Evolutionary conservation across 139 green algal species (phyloP), one percentile per base, ranked within the genome.

Genomic region (Pycnococcus provasolii): DNA sequence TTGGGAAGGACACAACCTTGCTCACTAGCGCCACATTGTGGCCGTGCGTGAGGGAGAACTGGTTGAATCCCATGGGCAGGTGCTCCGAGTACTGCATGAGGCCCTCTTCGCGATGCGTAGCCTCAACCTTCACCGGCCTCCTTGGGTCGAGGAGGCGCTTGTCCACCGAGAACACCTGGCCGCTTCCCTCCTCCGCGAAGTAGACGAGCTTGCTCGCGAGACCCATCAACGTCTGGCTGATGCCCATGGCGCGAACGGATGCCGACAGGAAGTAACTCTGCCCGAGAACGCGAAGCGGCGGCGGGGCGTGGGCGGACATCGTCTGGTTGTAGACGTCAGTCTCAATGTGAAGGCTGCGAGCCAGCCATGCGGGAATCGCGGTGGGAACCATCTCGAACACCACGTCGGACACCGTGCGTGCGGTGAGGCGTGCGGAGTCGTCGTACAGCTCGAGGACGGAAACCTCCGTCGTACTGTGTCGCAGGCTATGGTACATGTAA

Each of bases 111-210:
- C 78, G 75, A 57, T 95, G 83, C 26, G 86, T 72, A 4, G 72
- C 60, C 0, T 77, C 91, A n/a, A 80, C 77, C 66, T 86, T 88
- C 3, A 75, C 62, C 1, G 92, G 87, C 0, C 91, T 67, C 2
- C 91, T 79, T 0, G 91, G 91, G 71, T 97, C 91, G 37, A 96
- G 59, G 51, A 89, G 84, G 1, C 87, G 81, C 48, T 86, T 85
- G 78, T 96, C 89, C 54, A 97, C 52, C n/a, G 88, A 80, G 59
- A 90, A 86, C 60, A 97, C 79, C 81, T 96, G 80, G 64, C 92
- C 87, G 3, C 68, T 74, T 40, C 71, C 43, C 0, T 88, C 95
- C 39, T 76, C 79, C 9, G 11, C 50, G 13, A 55, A 13, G 50
- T 37, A 13, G 50, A 55, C 13, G 50, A 88, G 76, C 79, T 94